Evolutionary conservation across 2,329 filamentous ascomycete genomes (phyloP).

Genomic region (Trichoderma atrobrunneum): DNA sequence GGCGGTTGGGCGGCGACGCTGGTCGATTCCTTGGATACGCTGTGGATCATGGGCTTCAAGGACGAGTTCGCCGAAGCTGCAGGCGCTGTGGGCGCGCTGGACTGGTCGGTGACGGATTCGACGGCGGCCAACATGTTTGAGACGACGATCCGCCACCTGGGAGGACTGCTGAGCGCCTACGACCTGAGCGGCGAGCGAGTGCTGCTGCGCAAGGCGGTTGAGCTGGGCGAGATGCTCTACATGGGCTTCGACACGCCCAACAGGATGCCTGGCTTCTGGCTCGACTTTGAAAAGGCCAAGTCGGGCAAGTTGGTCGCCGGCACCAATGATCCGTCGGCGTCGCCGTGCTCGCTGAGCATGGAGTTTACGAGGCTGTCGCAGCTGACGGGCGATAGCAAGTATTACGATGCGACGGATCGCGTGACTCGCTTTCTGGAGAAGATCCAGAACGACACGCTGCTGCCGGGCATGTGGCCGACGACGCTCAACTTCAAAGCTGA

Average conservation of each 20-base stretch:
- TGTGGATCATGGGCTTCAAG: slow-evolving; percentile 61
- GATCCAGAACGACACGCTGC: slow-evolving; percentile 64
- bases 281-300: slow-evolving; percentile 44
- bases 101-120: slow-evolving; percentile 48
- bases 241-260: slow-evolving; percentile 55
- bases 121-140: slow-evolving; percentile 51
- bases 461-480: slow-evolving; percentile 77
- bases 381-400: slow-evolving; percentile 68
- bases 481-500: slow-evolving; percentile 59
- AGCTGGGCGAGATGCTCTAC: slow-evolving; percentile 55
- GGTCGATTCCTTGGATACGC: slow-evolving; percentile 59
- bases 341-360: slow-evolving; percentile 64
- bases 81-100: slow-evolving; percentile 45
- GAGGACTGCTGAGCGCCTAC: slow-evolving; percentile 50
- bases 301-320: slow-evolving; percentile 48
- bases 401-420: slow-evolving; percentile 73
- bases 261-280: slow-evolving; percentile 47
- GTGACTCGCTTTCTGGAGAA: slow-evolving; percentile 68
- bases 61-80: slow-evolving; percentile 56
- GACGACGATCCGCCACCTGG: slow-evolving; percentile 54
- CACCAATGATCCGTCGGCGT: slow-evolving; percentile 47
- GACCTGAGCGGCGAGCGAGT: slow-evolving; percentile 46
- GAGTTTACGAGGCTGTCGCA: slow-evolving; percentile 75
- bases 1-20: slow-evolving; percentile 58
- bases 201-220: slow-evolving; percentile 49